Conservation (phyloP, 352 stramenopile genomes). For the Plasmopara halstedii region DNA sequence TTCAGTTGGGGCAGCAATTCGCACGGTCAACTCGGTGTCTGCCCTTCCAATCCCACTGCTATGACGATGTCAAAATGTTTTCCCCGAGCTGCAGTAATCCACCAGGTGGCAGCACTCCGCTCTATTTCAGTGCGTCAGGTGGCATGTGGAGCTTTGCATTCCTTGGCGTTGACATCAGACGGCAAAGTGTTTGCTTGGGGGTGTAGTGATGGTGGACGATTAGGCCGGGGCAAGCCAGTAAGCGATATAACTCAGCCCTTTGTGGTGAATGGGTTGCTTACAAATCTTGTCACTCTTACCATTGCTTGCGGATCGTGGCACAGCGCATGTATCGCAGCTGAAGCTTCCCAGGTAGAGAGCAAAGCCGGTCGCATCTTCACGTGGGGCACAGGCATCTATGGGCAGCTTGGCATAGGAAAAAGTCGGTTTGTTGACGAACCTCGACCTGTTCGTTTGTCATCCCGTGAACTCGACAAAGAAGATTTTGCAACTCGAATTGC, state of each 20-base stretch:
- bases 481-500: slow-evolving; percentile 34
- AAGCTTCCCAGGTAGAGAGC: slow-evolving; percentile 1
- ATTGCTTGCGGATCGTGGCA: slow-evolving; percentile 75
- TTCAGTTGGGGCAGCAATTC: slow-evolving; percentile 75
- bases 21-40: slow-evolving; percentile 54
- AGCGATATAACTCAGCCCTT: slow-evolving; percentile 24
- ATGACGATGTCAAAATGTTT: slow-evolving; percentile 21
- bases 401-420: slow-evolving; percentile 48
- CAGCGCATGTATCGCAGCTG: slow-evolving; percentile 45
- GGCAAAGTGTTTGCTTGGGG: slow-evolving; percentile 92
- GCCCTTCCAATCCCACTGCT: slow-evolving; percentile 4
- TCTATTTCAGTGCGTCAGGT: slow-evolving; percentile 63
- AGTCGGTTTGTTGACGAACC: slow-evolving; percentile 42
- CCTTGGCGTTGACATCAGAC: slow-evolving; percentile 72
- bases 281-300: slow-evolving; percentile 27
- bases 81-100: slow-evolving; percentile 47
- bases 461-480: slow-evolving; percentile 27
- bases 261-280: slow-evolving; percentile 29
- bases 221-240: slow-evolving; percentile 29
- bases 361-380: slow-evolving; percentile 40
- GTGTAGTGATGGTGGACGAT: slow-evolving; percentile 81
- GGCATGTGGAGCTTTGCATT: slow-evolving; percentile 88
- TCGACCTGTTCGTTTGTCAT: slow-evolving; percentile 20
- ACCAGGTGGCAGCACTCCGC: slow-evolving; percentile 44
- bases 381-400: slow-evolving; percentile 70